These are phyloP conservation scores for Pleurotus giganteus DNA, from an alignment of 768 basidiomycete genomes.

Conservation along the genomic window DNA sequence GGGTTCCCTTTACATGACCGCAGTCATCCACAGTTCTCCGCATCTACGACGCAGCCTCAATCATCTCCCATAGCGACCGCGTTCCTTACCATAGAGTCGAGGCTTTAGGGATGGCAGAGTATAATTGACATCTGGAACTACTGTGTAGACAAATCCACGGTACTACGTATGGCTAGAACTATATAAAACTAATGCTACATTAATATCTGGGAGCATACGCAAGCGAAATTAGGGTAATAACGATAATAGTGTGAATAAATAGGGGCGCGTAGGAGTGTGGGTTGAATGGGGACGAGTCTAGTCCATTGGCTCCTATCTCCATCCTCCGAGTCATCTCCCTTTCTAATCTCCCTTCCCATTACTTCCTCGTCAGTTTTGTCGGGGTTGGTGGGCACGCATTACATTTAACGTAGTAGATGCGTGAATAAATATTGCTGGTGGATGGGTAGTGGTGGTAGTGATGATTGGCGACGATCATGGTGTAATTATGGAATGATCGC, in stretches of 20 bases:
- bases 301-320: conserved; percentile 1
- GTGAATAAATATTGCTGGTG: background rate
- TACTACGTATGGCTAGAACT: background rate
- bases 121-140: background rate
- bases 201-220: background rate
- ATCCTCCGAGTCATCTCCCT: background rate
- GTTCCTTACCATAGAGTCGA: background rate
- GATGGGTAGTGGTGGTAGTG: conserved; percentile 10
- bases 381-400: background rate
- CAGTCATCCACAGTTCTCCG: background rate
- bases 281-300: background rate
- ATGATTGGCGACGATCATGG: conserved; percentile 7
- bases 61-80: background rate
- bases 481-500: background rate
- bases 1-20: background rate
- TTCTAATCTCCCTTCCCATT: too few relatives aligned
- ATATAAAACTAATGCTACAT: conserved; percentile 7
- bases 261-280: background rate
- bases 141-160: background rate
- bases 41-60: background rate
- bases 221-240: background rate
- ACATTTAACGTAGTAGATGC: background rate
- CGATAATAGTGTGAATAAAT: conserved; percentile 7
- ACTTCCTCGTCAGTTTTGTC: background rate
- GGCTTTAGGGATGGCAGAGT: too few relatives aligned